Evolutionary conservation across 139 green algal species (phyloP).

Genomic region (Coelastrella sp.): DNA sequence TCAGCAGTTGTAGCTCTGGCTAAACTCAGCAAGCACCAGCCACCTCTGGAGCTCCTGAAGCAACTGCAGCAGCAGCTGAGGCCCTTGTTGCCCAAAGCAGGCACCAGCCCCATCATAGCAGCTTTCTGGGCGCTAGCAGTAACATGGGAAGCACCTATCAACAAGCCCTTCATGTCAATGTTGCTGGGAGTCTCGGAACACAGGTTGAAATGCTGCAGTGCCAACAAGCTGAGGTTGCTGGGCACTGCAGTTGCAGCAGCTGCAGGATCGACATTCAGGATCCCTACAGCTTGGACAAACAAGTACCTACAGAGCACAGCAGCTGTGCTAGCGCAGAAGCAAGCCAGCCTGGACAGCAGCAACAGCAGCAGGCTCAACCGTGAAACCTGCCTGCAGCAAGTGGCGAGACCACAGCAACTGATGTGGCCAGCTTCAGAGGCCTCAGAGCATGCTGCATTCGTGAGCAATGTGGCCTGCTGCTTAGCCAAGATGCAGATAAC

Average conservation of each 20-base stretch:
- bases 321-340: background rate
- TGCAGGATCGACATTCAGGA: background rate
- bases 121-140: background rate
- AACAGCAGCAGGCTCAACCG: background rate
- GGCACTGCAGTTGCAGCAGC: constrained; percentile 1
- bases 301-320: background rate
- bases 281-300: background rate
- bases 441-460: background rate
- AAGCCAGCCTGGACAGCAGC: background rate
- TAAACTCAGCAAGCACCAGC: background rate
- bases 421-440: background rate
- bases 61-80: constrained; percentile 1
- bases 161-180: background rate
- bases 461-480: background rate
- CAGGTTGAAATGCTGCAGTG: background rate
- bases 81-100: background rate
- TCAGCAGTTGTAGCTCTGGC: constrained; percentile 4
- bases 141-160: background rate
- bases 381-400: too few species aligned
- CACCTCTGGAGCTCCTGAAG: background rate
- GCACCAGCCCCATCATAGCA: background rate
- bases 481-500: background rate
- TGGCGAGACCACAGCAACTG: background rate
- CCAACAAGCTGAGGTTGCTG: constrained; percentile 8
- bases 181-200: background rate